Evolutionary conservation across 352 stramenopile genomes (phyloP).

Genomic region (Globisporangium paroecandrum): DNA sequence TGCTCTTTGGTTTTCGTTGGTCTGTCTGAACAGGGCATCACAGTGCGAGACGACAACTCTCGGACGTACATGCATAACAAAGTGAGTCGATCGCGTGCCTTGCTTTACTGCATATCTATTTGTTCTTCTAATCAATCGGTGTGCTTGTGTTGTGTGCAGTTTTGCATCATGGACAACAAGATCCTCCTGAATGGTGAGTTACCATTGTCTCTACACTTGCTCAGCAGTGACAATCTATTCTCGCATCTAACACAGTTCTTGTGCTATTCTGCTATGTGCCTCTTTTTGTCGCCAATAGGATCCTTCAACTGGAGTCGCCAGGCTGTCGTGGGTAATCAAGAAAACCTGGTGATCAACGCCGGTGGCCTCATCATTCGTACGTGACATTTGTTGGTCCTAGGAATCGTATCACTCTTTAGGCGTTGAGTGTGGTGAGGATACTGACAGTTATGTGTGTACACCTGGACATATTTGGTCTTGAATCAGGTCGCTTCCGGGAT

Average conservation of each 20-base stretch:
- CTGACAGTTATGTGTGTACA: background rate
- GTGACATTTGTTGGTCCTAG: background rate
- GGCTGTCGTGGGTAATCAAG: constrained; percentile 54
- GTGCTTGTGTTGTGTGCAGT: constrained; percentile 24
- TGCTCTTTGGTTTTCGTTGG: background rate
- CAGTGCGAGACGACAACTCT: constrained; percentile 54
- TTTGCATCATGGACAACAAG: constrained; percentile 63
- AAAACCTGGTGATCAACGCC: constrained; percentile 61
- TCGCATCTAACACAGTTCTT: background rate
- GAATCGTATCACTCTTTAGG: background rate
- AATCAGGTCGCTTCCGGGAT: constrained; percentile 47
- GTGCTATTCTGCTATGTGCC: background rate
- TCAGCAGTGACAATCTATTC: background rate
- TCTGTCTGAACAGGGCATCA: constrained; percentile 38
- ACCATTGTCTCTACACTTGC: background rate
- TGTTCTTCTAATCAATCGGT: background rate
- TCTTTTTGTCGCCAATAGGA: constrained; percentile 17
- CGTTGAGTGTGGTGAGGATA: background rate
- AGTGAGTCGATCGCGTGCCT: constrained; percentile 19
- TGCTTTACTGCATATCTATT: background rate
- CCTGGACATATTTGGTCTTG: background rate
- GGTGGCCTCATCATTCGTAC: constrained; percentile 51
- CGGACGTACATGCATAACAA: constrained; percentile 75
- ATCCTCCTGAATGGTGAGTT: constrained; percentile 54
- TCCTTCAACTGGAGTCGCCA: constrained; percentile 80